These are phyloP conservation scores for Chlorella sp. DNA, from an alignment of 139 green algal species.

Conservation along the genomic window DNA sequence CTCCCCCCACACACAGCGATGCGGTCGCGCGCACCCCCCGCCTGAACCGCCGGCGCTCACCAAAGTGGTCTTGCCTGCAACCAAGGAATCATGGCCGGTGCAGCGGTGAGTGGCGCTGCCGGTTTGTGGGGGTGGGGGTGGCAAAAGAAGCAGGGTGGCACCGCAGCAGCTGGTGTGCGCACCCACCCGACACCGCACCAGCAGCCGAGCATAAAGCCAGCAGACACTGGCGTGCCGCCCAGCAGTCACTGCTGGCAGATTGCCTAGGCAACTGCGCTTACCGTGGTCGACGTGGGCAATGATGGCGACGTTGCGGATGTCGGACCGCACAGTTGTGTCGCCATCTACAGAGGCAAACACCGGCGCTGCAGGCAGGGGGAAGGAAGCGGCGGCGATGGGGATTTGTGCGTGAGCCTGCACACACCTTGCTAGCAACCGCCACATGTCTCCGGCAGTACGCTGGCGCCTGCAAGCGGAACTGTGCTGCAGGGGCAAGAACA, in stretches of 20 bases:
- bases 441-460: too few relatives aligned
- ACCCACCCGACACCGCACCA: not conserved
- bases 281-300: constrained; percentile 90
- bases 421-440: too few relatives aligned
- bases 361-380: not conserved
- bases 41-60: not conserved
- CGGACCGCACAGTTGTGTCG: not conserved
- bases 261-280: constrained; percentile 42
- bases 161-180: not conserved
- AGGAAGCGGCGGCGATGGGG: not conserved
- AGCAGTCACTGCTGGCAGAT: not conserved
- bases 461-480: too few relatives aligned
- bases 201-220: not conserved
- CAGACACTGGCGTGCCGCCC: not conserved
- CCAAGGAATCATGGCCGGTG: too few relatives aligned
- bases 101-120: not conserved
- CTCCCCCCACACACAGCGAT: too few relatives aligned
- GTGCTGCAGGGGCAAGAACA: not conserved
- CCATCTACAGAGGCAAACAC: not conserved
- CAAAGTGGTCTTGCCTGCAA: constrained; percentile 65
- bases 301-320: constrained; percentile 65
- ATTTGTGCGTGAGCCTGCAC: too few relatives aligned
- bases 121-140: too few relatives aligned
- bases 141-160: too few relatives aligned
- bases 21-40: too few relatives aligned